phyloP scores from a whole-genome alignment of 2,329 filamentous ascomycete species.

The Trichoderma koningii region DNA sequence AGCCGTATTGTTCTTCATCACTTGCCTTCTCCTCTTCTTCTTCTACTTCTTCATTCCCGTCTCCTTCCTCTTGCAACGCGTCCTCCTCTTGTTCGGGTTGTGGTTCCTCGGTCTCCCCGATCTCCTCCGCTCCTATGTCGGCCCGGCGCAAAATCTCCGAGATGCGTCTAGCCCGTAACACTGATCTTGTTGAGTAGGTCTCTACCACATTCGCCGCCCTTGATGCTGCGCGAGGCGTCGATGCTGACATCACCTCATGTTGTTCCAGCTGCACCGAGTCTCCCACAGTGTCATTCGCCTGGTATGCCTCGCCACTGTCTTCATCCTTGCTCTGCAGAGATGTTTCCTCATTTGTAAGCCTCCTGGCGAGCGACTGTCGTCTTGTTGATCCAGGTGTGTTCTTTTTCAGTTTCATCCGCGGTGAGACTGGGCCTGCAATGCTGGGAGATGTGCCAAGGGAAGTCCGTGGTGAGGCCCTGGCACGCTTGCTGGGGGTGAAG shows the following conservation, averaged over 20 bases:
- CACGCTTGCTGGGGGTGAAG: neutral
- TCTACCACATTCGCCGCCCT: too few relatives aligned
- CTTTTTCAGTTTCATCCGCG: slow-evolving; percentile 1
- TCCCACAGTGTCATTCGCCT: neutral
- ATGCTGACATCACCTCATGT: slow-evolving; percentile 11
- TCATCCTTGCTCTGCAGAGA: neutral
- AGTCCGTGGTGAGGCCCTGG: neutral
- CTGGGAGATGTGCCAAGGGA: neutral
- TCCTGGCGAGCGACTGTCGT: slow-evolving; percentile 8
- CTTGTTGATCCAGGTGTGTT: neutral
- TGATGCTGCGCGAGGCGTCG: slow-evolving; percentile 5
- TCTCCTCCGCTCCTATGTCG: slow-evolving; percentile 7
- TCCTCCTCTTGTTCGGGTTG: neutral
- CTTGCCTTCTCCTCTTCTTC: neutral
- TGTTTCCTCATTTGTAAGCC: neutral
- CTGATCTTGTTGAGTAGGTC: neutral
- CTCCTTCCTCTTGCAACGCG: neutral
- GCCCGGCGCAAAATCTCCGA: slow-evolving; percentile 1
- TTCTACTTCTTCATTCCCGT: neutral
- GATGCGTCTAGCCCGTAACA: neutral
- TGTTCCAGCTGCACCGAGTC: slow-evolving; percentile 10
- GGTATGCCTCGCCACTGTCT: neutral
- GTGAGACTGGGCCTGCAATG: neutral
- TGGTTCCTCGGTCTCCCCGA: neutral
- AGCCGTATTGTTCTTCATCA: slow-evolving; percentile 27